These are phyloP conservation scores for Murraya paniculata DNA, from an alignment of 345 rosid genomes.

Conservation along the genomic window DNA sequence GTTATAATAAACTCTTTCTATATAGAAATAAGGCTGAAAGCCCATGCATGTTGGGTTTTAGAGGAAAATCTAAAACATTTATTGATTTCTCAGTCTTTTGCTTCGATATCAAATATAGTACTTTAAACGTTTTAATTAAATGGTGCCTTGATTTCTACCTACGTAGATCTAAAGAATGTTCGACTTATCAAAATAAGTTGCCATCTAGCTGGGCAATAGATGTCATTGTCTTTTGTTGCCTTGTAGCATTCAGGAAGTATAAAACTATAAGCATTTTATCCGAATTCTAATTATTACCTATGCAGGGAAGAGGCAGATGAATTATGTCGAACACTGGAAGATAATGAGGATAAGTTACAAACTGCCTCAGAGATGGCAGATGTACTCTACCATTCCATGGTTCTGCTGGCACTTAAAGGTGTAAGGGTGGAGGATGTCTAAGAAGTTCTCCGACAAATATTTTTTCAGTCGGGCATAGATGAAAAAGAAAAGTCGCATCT, in stretches of 20 bases:
- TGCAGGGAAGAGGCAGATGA: conserved; percentile 87
- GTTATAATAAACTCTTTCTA: not conserved
- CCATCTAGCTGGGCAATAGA: not conserved
- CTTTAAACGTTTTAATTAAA: not conserved
- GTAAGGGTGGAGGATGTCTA: conserved; percentile 61
- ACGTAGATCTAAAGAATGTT: not conserved
- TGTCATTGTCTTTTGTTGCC: not conserved
- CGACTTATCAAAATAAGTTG: not conserved
- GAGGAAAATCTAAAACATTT: not conserved
- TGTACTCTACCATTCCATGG: conserved; percentile 74
- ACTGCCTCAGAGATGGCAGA: conserved; percentile 86
- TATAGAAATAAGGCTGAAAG: not conserved
- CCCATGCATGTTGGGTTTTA: not conserved
- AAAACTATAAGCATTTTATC: not conserved
- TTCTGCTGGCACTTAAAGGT: conserved; percentile 49
- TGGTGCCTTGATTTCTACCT: not conserved
- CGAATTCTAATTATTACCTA: not conserved
- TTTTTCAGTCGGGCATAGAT: conserved; percentile 69
- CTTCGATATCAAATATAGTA: not conserved
- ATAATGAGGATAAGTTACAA: conserved; percentile 52
- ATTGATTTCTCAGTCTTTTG: not conserved
- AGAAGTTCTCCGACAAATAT: conserved; percentile 56
- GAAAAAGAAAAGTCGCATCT: conserved; percentile 53
- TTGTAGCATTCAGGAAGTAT: not conserved
- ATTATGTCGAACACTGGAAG: conserved; percentile 73